phyloP scores from a whole-genome alignment of 2,329 filamentous ascomycete species.

The Zymoseptoria passerinii region DNA sequence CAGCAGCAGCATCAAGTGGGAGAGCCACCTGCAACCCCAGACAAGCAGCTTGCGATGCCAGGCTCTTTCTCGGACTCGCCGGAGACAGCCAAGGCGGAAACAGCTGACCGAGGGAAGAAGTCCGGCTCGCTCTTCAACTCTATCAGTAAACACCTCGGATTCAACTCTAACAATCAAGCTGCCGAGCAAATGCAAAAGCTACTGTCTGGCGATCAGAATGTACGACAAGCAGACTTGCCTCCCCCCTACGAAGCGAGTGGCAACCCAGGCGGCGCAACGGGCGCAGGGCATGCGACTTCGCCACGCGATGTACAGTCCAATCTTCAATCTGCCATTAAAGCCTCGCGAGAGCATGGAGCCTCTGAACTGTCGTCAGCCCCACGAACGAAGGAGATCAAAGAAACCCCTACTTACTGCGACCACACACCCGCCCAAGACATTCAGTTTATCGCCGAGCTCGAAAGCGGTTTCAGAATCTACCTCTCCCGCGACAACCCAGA shows the following conservation, averaged over 20 bases:
- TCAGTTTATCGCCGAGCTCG: slow-evolving; percentile 58
- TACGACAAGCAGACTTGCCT: slow-evolving; percentile 18
- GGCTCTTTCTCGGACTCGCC: slow-evolving; percentile 63
- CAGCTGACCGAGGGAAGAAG: slow-evolving; percentile 31
- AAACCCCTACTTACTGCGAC: slow-evolving; percentile 78
- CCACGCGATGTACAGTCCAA: slow-evolving; percentile 54
- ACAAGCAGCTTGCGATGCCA: slow-evolving; percentile 51
- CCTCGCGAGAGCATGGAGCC: slow-evolving; percentile 69
- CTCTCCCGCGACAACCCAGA: slow-evolving; percentile 49
- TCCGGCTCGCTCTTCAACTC: slow-evolving; percentile 57
- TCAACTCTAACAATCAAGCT: slow-evolving; percentile 37
- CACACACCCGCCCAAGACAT: slow-evolving; percentile 66
- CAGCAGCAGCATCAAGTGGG: not conserved
- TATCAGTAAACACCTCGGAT: slow-evolving; percentile 49
- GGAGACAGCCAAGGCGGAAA: slow-evolving; percentile 28
- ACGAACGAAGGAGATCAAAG: slow-evolving; percentile 63
- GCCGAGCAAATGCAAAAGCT: slow-evolving; percentile 27
- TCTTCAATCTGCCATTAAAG: slow-evolving; percentile 67
- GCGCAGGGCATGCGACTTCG: slow-evolving; percentile 32
- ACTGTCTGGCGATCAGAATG: slow-evolving; percentile 10
- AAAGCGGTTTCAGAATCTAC: slow-evolving; percentile 67
- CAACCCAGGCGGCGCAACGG: slow-evolving; percentile 12
- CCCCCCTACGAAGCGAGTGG: slow-evolving; percentile 25
- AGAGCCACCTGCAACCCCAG: slow-evolving; percentile 5
- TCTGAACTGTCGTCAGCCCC: slow-evolving; percentile 65